These are phyloP conservation scores for Volvox africanus DNA, from an alignment of 139 green algal species.

Conservation along the genomic window DNA sequence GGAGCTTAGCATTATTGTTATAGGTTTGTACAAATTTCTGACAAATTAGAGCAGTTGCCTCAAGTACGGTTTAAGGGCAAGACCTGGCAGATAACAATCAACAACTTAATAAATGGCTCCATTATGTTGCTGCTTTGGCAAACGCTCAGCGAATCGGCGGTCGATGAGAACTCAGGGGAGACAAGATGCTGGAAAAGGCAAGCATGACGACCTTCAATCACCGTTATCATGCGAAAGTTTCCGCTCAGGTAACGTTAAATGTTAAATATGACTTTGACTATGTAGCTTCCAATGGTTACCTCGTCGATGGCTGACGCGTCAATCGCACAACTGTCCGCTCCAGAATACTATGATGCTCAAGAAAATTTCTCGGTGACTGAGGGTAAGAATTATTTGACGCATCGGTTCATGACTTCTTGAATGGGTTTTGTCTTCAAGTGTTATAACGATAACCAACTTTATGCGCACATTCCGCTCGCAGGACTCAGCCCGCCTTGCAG, in stretches of 20 bases:
- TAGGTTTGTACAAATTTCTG: no score
- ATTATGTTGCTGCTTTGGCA: slow-evolving; percentile 13
- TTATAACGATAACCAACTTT: not conserved
- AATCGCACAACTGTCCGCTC: not conserved
- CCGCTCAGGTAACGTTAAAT: slow-evolving; percentile 13
- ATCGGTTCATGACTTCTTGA: not conserved
- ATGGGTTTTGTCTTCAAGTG: not conserved
- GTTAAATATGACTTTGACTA: not conserved
- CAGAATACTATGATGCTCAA: slow-evolving; percentile 24
- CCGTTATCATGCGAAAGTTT: slow-evolving; percentile 16
- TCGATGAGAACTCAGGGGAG: not conserved
- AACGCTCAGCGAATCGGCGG: not conserved
- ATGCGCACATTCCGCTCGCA: not conserved
- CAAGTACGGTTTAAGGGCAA: no score
- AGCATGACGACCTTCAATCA: not conserved
- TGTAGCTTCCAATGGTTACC: not conserved
- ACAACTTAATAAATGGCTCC: not conserved
- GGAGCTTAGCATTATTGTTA: no score
- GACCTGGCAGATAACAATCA: no score
- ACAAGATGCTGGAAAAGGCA: not conserved
- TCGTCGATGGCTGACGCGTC: not conserved
- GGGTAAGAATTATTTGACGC: not conserved
- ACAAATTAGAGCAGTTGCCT: no score
- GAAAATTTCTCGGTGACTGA: not conserved
- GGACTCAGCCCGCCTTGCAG: not conserved